Percentiles rank a stretch among this genome's conserved stretches.
Conservation (phyloP, 2,329 filamentous ascomycete genomes). For the Pezicula carpinea region DNA sequence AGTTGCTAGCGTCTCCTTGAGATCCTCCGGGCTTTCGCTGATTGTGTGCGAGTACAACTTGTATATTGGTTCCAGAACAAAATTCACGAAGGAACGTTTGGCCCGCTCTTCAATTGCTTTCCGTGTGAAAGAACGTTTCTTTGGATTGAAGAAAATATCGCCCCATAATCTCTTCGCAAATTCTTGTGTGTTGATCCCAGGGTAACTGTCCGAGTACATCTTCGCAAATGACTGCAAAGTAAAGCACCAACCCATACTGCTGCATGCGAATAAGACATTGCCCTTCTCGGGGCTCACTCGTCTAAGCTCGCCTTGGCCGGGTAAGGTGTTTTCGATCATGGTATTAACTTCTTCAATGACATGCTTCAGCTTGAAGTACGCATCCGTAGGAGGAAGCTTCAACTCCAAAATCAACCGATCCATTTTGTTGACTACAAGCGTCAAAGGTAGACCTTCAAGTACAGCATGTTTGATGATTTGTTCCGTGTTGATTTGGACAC, state of each 20-base stretch:
- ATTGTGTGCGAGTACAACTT: constrained; percentile 95
- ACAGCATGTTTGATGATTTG: constrained; percentile 96
- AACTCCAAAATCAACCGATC: constrained; percentile 91
- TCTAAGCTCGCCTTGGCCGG: constrained; percentile 71
- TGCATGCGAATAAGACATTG: constrained; percentile 95
- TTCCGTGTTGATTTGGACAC: constrained; percentile 97
- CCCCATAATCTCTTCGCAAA: constrained; percentile 89
- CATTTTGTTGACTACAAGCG: constrained; percentile 94
- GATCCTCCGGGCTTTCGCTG: constrained; percentile 79
- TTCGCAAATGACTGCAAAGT: constrained; percentile 90
- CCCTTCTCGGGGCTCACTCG: constrained; percentile 93
- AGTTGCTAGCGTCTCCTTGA: constrained; percentile 72
- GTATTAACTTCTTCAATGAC: constrained; percentile 99
- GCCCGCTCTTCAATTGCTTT: constrained; percentile 78
- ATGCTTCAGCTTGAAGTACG: constrained; percentile 98
- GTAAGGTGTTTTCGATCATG: constrained; percentile 81
- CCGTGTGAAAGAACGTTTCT: constrained; percentile 84
- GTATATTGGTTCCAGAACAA: constrained; percentile 94
- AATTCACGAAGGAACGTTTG: constrained; percentile 86
- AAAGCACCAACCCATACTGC: constrained; percentile 94
- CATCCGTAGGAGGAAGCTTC: constrained; percentile 88
- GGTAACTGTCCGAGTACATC: constrained; percentile 90
- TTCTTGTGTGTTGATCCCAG: constrained; percentile 74
- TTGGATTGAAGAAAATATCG: constrained; percentile 92
- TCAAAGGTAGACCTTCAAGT: constrained; percentile 81